Evolutionary conservation across 2,329 filamentous ascomycete species (phyloP), one percentile per base, ranked within the genome.

Genomic region (Aspergillus ibericus): DNA sequence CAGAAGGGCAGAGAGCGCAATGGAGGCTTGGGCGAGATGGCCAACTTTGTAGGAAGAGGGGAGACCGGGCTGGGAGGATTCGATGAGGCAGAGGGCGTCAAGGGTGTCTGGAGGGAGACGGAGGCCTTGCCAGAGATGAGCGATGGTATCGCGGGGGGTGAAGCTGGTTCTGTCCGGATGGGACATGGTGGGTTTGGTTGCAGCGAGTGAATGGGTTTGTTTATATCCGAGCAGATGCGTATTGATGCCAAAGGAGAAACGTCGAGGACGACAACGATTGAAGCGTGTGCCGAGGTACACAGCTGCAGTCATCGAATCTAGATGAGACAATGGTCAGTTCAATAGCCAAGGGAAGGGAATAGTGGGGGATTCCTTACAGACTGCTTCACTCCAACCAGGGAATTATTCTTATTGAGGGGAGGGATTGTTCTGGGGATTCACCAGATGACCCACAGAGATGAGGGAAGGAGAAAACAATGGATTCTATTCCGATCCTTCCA

Each of bases 11-110:
- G 83, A 81, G 0, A 83, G 65, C 0, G 77, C 81, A 25, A 87
- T 83, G 1, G 79, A 75, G 10, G 77, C 73, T 63, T 85, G 83
- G 0, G 83, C 83, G 0, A 86, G 71, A 36, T 80, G 72, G 0
- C 77, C 80, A 13, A 86, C 77, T 57, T 83, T 84, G 74, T 81
- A 85, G 0, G 83, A 85, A 1, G 82, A 85, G 0, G 78, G 77
- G 1, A 77, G 67, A 3, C 59, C 47, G 1, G 47, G 57, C 10
- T 47, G 34, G 13, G 53, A 54, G 12, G 42, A 20, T n/a, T 54
- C 60, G 6, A 16, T 32, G 3, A 65, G 40, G 4, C 55, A 29
- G 1, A 70, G 72, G 4, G 72, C 55, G 3, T 50, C 16, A 3
- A 67, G 63, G 1, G 66, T 25, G 27, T 55, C 40, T 5, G 35